Evolutionary conservation across 768 basidiomycete genomes (phyloP).

Genomic region (Aureoboletus auriporus): DNA sequence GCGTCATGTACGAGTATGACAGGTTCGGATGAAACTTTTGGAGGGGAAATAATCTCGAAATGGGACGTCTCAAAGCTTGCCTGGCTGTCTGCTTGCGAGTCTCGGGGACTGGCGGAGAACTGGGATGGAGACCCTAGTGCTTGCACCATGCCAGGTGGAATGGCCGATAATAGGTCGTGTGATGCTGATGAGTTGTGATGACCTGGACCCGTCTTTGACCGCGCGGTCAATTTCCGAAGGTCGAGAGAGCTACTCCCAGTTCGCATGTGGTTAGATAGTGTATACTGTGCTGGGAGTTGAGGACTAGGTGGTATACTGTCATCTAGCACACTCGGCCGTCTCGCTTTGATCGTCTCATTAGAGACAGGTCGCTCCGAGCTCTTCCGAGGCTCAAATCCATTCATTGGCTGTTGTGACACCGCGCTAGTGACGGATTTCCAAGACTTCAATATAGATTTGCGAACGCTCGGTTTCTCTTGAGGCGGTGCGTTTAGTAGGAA

Average conservation of each 20-base stretch:
- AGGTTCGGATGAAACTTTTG: constrained; percentile 40
- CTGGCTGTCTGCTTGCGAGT: constrained; percentile 32
- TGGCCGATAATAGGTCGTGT: constrained; percentile 25
- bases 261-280: constrained; percentile 30
- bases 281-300: constrained; percentile 51
- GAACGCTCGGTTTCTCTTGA: constrained; percentile 44
- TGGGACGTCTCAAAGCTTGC: constrained; percentile 62
- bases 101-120: constrained; percentile 20
- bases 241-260: constrained; percentile 31
- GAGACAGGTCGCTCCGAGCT: constrained; percentile 38
- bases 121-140: constrained; percentile 22
- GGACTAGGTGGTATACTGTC: constrained; percentile 57
- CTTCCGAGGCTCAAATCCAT: constrained; percentile 32
- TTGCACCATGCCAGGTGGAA: constrained; percentile 9
- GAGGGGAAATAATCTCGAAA: constrained; percentile 61
- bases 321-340: constrained; percentile 48
- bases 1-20: constrained; percentile 54
- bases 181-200: constrained; percentile 27
- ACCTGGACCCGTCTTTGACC: constrained; percentile 16
- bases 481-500: constrained; percentile 13
- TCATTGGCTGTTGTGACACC: constrained; percentile 25
- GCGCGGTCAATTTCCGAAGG: constrained; percentile 17
- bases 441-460: constrained; percentile 71
- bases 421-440: constrained; percentile 49
- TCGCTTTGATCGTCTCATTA: constrained; percentile 33